Conservation (phyloP, 2,329 filamentous ascomycete genomes). For the Sarocladium kiliense region DNA sequence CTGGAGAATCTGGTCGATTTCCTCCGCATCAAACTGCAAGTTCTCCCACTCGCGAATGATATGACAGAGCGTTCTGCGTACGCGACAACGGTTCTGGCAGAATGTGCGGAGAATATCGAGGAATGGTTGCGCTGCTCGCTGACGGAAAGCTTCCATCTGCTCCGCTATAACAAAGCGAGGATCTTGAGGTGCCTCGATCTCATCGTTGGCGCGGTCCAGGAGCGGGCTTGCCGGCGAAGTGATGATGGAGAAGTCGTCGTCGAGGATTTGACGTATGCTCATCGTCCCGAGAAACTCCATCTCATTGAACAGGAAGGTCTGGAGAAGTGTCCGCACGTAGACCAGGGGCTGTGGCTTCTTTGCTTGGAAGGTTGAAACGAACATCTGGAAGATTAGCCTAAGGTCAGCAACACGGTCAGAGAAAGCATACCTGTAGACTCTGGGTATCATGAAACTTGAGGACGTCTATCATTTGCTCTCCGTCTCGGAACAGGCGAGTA, state of each 20-base stretch:
- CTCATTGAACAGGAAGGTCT: constrained; percentile 69
- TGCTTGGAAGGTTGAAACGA: constrained; percentile 68
- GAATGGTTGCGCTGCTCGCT: constrained; percentile 62
- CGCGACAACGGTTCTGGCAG: constrained; percentile 85
- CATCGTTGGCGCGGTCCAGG: constrained; percentile 69
- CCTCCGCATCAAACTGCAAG: constrained; percentile 75
- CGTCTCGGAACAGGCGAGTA: constrained; percentile 66
- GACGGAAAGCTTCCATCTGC: constrained; percentile 65
- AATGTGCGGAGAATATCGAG: constrained; percentile 78
- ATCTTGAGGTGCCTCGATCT: constrained; percentile 69
- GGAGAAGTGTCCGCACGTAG: constrained; percentile 75
- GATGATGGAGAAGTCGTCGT: constrained; percentile 74
- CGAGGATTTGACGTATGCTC: constrained; percentile 69
- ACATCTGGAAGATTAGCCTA: constrained; percentile 45
- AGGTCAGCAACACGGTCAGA: not conserved
- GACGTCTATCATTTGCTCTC: constrained; percentile 61
- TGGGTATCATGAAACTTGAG: constrained; percentile 63
- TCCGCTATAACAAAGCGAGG: constrained; percentile 67
- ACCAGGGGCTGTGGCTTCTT: constrained; percentile 78
- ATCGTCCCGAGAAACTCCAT: constrained; percentile 64
- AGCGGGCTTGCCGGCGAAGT: constrained; percentile 68
- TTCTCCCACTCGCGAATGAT: constrained; percentile 77
- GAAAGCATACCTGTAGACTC: constrained; percentile 58
- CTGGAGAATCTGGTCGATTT: constrained; percentile 66
- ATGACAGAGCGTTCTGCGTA: constrained; percentile 85